Evolutionary conservation across 305 asterid species (phyloP).

Genomic region (Solanum hybrid): DNA sequence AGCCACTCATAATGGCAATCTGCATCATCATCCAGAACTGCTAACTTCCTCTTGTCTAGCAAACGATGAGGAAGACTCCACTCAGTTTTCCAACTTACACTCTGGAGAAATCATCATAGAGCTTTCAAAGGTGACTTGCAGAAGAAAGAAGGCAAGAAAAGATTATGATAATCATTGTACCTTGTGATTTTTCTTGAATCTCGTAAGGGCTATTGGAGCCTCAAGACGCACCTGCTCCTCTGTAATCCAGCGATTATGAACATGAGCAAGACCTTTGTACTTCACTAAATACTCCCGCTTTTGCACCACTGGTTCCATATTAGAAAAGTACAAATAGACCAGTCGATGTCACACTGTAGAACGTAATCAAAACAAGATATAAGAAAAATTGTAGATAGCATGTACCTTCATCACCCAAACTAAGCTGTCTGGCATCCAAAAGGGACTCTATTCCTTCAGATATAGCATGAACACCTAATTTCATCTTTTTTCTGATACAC

Average conservation of each 20-base stretch:
- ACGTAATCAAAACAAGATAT: background rate
- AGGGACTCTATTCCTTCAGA: constrained; percentile 27
- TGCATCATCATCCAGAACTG: constrained; percentile 5
- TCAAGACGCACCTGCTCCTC: constrained; percentile 4
- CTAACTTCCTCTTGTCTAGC: constrained; percentile 19
- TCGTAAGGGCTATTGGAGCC: background rate
- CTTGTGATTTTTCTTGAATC: background rate
- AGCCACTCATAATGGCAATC: constrained; percentile 25
- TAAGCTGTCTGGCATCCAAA: constrained; percentile 5
- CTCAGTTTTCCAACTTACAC: constrained; percentile 12
- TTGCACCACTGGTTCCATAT: constrained; percentile 5
- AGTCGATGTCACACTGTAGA: background rate
- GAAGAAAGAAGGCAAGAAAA: background rate
- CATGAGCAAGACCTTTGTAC: constrained; percentile 25
- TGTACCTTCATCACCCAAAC: constrained; percentile 17
- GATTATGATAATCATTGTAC: constrained; percentile 4
- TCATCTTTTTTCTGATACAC: constrained; percentile 22
- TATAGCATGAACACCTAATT: constrained; percentile 17
- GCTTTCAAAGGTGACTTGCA: background rate
- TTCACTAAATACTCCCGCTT: constrained; percentile 21
- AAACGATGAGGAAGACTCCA: constrained; percentile 25
- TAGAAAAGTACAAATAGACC: constrained; percentile 1
- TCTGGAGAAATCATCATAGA: constrained; percentile 11
- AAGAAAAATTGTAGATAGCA: background rate
- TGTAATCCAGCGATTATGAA: constrained; percentile 22